Conservation (phyloP, 805 yeast species). For the Lipomyces spencermartinsiae region DNA sequence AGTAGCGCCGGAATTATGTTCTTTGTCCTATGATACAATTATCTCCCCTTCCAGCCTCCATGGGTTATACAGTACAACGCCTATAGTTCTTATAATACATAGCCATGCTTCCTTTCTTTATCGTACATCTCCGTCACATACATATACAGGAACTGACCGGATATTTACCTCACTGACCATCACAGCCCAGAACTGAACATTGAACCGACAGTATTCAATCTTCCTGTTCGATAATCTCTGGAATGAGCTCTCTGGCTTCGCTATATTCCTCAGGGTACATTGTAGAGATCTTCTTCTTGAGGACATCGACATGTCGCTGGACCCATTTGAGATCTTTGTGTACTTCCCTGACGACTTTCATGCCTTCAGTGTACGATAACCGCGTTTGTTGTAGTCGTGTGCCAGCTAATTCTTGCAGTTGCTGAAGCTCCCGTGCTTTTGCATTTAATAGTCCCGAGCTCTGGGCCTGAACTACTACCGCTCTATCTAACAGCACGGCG, state of each 20-base stretch:
- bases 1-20: background rate
- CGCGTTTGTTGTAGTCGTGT: conserved; percentile 24
- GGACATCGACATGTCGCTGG: conserved; percentile 31
- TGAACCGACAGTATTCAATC: conserved; percentile 10
- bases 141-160: background rate
- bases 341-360: conserved; percentile 29
- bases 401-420: conserved; percentile 28
- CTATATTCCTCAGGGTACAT: conserved; percentile 27
- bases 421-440: conserved; percentile 31
- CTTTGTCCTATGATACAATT: background rate
- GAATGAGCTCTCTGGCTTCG: conserved; percentile 31
- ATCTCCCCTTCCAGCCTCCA: background rate
- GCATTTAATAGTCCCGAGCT: conserved; percentile 36
- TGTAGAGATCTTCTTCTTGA: conserved; percentile 26
- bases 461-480: conserved; percentile 37
- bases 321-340: conserved; percentile 38
- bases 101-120: background rate
- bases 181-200: background rate
- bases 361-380: conserved; percentile 29
- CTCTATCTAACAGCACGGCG: conserved; percentile 31
- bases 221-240: conserved; percentile 37
- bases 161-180: too few species aligned
- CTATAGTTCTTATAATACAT: conserved; percentile 1
- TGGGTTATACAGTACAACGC: background rate
- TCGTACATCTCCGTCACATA: background rate